Evolutionary conservation across 179 eudicot genomes (phyloP).

Genomic region (Beta lomatogona): DNA sequence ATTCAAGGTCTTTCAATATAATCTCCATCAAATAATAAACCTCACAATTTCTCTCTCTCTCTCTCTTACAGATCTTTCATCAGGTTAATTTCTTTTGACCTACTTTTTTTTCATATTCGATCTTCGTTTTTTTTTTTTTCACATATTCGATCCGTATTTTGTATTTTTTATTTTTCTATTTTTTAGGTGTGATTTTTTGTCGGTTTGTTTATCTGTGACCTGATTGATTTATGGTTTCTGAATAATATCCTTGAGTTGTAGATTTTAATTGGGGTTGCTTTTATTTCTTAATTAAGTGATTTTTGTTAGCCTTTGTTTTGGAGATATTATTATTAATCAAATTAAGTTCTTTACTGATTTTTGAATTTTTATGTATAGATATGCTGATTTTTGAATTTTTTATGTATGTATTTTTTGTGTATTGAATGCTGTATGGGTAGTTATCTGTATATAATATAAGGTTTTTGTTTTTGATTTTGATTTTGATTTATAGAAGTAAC

Average conservation of each 20-base stretch:
- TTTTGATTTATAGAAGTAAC: not conserved
- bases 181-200: no score
- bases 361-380: not conserved
- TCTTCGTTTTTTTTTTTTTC: not conserved
- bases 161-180: not conserved
- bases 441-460: not conserved
- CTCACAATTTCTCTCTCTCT: not conserved
- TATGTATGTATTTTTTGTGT: not conserved
- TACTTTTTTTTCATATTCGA: not conserved
- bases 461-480: not conserved
- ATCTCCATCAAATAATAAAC: not conserved
- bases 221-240: no score
- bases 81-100: not conserved
- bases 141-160: not conserved
- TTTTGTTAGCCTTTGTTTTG: not conserved
- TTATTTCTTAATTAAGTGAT: not conserved
- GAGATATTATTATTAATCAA: no score
- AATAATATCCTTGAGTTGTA: no score
- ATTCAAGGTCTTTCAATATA: not conserved
- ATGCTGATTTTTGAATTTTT: not conserved
- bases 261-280: not conserved
- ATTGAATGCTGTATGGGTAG: not conserved
- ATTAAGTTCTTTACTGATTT: not conserved
- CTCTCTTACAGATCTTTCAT: not conserved
- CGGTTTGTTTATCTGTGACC: no score